These are phyloP conservation scores for Neurospora sublineolata DNA, from an alignment of 495 filamentous ascomycete species.

Conservation along the genomic window DNA sequence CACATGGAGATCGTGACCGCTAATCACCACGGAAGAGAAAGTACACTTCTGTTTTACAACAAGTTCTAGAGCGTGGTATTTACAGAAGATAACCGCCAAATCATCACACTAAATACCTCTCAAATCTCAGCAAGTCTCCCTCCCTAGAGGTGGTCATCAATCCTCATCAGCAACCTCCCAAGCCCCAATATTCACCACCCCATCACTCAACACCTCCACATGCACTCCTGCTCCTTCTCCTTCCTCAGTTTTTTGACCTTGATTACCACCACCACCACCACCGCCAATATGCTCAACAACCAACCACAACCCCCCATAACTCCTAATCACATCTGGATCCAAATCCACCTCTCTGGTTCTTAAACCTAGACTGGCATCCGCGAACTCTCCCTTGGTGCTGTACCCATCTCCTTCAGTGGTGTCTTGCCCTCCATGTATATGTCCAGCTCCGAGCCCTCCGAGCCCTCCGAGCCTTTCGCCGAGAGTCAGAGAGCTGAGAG, in stretches of 20 bases:
- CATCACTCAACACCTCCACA: conserved; percentile 60
- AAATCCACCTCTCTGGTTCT: conserved; percentile 63
- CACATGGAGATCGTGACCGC: neutral
- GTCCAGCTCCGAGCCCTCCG: neutral
- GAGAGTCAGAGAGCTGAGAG: neutral
- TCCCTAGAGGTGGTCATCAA: neutral
- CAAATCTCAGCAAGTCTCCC: neutral
- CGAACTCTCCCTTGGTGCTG: conserved; percentile 44
- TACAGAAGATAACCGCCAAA: neutral
- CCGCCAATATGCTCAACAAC: conserved; percentile 63
- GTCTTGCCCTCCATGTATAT: conserved; percentile 25
- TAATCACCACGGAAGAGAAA: neutral
- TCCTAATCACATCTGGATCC: conserved; percentile 37
- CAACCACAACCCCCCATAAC: conserved; percentile 53
- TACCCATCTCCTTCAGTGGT: conserved; percentile 42
- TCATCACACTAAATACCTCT: neutral
- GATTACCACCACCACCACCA: neutral
- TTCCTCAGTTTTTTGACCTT: conserved; percentile 8
- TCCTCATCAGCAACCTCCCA: conserved; percentile 37
- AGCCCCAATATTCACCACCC: conserved; percentile 46
- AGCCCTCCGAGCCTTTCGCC: neutral
- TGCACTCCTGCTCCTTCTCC: conserved; percentile 43
- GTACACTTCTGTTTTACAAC: neutral
- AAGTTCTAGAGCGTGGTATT: neutral
- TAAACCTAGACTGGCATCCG: conserved; percentile 55